phyloP scores from a whole-genome alignment of 2,329 filamentous ascomycete genomes.

The Beauveria bassiana region DNA sequence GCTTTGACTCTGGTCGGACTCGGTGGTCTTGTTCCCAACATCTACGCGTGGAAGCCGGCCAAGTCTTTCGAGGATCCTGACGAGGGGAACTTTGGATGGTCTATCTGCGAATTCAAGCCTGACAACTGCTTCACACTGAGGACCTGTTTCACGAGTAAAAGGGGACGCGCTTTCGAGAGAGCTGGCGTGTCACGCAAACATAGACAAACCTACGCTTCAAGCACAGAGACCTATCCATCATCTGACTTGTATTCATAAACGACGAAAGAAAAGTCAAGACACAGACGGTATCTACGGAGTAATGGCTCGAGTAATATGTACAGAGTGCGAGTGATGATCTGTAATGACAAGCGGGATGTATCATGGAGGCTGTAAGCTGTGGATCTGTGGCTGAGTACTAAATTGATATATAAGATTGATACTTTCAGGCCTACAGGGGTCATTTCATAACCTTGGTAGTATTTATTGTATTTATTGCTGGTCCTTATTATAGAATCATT shows the following conservation, averaged over 20 bases:
- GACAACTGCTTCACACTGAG: background rate
- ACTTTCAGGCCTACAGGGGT: background rate
- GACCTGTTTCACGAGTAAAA: too few species aligned
- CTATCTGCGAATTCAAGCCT: slow-evolving; percentile 18
- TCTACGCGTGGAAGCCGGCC: slow-evolving; percentile 17
- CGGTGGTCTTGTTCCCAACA: slow-evolving; percentile 13
- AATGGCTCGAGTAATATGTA: slow-evolving; percentile 38
- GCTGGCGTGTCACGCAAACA: too few species aligned
- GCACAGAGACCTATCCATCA: too few species aligned
- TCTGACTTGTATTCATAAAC: too few species aligned
- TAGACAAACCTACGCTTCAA: too few species aligned
- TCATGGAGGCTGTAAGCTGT: slow-evolving; percentile 19
- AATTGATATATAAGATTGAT: background rate
- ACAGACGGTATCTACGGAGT: too few species aligned
- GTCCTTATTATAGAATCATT: background rate
- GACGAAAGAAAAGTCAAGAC: too few species aligned
- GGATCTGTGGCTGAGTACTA: background rate
- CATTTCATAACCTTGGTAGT: background rate
- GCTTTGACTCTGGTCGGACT: slow-evolving; percentile 2
- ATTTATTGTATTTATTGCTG: too few species aligned
- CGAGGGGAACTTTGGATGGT: slow-evolving; percentile 17
- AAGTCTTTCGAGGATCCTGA: background rate
- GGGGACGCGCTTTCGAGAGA: too few species aligned
- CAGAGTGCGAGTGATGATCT: slow-evolving; percentile 22
- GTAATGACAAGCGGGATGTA: too few species aligned